Evolutionary conservation across 2,329 filamentous ascomycete species (phyloP), one percentile per base, ranked within the genome.

Genomic region (Penicillium sp.): DNA sequence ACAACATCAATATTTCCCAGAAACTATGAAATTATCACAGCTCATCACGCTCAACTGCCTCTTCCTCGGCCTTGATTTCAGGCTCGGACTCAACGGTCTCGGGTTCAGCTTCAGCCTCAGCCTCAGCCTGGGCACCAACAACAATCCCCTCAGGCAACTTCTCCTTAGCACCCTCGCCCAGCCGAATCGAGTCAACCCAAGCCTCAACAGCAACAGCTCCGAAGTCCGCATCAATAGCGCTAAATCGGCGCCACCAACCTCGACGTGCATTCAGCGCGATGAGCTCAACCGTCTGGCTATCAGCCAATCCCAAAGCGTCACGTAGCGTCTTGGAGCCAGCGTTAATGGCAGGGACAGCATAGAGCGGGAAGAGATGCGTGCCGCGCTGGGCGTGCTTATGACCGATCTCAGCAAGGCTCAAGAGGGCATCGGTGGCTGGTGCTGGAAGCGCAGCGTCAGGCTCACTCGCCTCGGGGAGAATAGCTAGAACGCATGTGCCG

Each of bases 181-280:
- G 82, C 35, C 91, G 86, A 58, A 97, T 91, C n/a, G 84, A 81
- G 67, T 99, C 94, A 55, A 99, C 84, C 91, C 93, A 99, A 58
- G 78, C 77, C 76, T 96, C 90, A 29, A 99, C 77, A 26, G 81
- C 82, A 50, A 82, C 78, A 23, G 79, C 68, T 3, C 65, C 62
- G 42, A 67, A 74, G 51, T 82, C 83, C 41, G 27, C 48, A 38
- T 85, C 85, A 14, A 74, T 70, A 8, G 74, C 71, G 44, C 83
- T 76, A 70, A 90, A 94, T 54, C 82, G 83, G 65, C 88, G 87
- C 84, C 87, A 95, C 94, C 94, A 99, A 39, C 83, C 82, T 50
- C 91, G 85, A 66, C 92, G 91, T 30, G 84, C 88, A 72, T 97
- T 97, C 55, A 96, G 72, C 14, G 91, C 91, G 51, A 97, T 79